Evolutionary conservation across 495 filamentous ascomycete genomes (phyloP).

Genomic region (Tuber brumale): DNA sequence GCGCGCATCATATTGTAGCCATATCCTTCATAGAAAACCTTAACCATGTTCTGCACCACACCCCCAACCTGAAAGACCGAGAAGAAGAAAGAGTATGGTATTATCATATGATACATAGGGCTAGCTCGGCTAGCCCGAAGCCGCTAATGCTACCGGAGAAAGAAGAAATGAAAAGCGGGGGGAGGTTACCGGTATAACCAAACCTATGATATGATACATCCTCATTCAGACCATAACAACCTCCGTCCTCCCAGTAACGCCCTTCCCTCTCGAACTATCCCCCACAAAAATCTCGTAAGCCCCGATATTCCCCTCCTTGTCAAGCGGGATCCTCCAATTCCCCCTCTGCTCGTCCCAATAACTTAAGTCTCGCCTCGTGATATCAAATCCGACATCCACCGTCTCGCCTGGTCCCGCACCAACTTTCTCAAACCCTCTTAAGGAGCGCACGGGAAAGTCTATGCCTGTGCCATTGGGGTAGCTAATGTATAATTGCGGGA

Average conservation of each 20-base stretch:
- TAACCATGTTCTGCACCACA: not conserved
- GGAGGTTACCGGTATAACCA: no score
- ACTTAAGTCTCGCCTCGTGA: constrained; percentile 73
- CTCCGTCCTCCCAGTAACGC: not conserved
- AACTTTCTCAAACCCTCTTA: constrained; percentile 78
- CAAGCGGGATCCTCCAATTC: constrained; percentile 70
- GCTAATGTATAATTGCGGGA: constrained; percentile 76
- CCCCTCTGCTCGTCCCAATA: constrained; percentile 74
- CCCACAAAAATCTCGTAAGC: constrained; percentile 50
- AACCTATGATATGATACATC: no score
- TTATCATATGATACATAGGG: not conserved
- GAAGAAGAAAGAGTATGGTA: not conserved
- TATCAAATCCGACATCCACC: constrained; percentile 56
- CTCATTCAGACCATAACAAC: not conserved
- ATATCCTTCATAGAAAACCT: not conserved
- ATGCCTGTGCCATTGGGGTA: constrained; percentile 56
- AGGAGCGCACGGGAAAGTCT: constrained; percentile 64
- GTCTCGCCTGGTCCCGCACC: constrained; percentile 53
- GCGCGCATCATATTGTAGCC: not conserved
- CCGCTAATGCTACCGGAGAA: not conserved
- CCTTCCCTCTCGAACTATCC: constrained; percentile 49
- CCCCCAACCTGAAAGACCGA: not conserved
- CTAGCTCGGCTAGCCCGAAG: not conserved
- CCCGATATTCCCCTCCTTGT: constrained; percentile 52
- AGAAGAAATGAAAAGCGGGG: not conserved